A percentile compares a stretch with the other conserved stretches of the same genome.
Evolutionary conservation across 2,329 filamentous ascomycete genomes (phyloP).

Genomic region (Cytospora chrysosperma): DNA sequence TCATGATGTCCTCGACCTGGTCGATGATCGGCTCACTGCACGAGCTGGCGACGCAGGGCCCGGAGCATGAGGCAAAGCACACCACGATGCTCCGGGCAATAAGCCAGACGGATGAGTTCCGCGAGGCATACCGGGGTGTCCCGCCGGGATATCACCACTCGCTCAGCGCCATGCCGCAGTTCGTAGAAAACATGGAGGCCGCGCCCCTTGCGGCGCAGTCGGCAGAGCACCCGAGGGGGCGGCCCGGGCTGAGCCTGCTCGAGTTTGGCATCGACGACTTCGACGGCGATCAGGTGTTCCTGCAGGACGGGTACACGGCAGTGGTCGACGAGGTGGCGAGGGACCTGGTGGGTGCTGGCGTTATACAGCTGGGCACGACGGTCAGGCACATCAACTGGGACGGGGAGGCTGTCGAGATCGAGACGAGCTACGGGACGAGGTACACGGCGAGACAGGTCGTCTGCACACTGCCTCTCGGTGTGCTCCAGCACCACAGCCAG

Average conservation of each 20-base stretch:
- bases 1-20: conserved; percentile 4
- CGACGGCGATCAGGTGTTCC: conserved; percentile 16
- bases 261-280: conserved; percentile 17
- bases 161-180: conserved; percentile 11
- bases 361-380: conserved; percentile 1
- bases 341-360: conserved; percentile 2
- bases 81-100: conserved; percentile 13
- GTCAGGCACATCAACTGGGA: conserved; percentile 9
- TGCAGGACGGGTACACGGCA: conserved; percentile 10
- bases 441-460: conserved; percentile 11
- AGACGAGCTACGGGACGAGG: conserved; percentile 2
- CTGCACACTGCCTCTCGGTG: conserved; percentile 12
- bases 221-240: conserved; percentile 3
- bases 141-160: conserved; percentile 10
- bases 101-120: not conserved
- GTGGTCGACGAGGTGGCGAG: conserved; percentile 13
- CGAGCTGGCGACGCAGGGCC: not conserved
- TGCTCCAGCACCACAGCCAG: conserved; percentile 7
- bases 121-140: not conserved
- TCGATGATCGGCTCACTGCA: conserved; percentile 8
- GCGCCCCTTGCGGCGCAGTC: conserved; percentile 16
- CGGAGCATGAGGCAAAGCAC: not conserved
- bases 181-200: conserved; percentile 15
- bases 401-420: not conserved
- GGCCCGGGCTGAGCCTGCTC: conserved; percentile 12